Evolutionary conservation across 495 filamentous ascomycete species (phyloP).

Genomic region (Penicillium crystallinum): DNA sequence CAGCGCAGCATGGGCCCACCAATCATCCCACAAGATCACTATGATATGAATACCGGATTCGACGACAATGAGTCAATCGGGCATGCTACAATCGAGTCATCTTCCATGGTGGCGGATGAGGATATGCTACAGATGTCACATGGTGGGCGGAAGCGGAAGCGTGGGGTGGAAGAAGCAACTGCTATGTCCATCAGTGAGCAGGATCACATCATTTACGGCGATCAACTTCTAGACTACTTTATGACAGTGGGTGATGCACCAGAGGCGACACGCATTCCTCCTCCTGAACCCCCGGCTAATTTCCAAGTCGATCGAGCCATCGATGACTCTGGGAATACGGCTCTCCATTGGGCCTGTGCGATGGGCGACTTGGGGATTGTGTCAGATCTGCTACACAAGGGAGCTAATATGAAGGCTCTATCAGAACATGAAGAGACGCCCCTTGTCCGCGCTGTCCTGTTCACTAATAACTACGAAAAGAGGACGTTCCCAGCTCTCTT

Average conservation of each 20-base stretch:
- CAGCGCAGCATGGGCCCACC: conserved; percentile 41
- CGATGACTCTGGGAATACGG: conserved; percentile 82
- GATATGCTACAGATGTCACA: conserved; percentile 63
- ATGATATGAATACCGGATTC: conserved; percentile 52
- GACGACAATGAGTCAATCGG: conserved; percentile 79
- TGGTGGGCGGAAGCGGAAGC: conserved; percentile 71
- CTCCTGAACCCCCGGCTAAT: conserved; percentile 71
- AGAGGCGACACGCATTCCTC: conserved; percentile 50
- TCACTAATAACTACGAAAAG: conserved; percentile 94
- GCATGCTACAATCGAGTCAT: conserved; percentile 70
- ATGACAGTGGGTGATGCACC: conserved; percentile 70
- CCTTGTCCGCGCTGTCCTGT: conserved; percentile 87
- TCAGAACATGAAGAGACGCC: conserved; percentile 87
- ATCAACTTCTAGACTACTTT: conserved; percentile 92
- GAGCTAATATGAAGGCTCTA: conserved; percentile 57
- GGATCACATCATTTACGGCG: conserved; percentile 82
- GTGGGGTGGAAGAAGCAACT: conserved; percentile 51
- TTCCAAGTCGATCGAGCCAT: conserved; percentile 86
- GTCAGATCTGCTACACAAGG: conserved; percentile 70
- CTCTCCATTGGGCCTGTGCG: conserved; percentile 94
- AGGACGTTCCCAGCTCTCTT: conserved; percentile 77
- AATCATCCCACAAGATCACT: conserved; percentile 50
- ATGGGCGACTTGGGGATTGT: conserved; percentile 96
- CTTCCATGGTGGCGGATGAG: conserved; percentile 77
- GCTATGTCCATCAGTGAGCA: conserved; percentile 66